Evolutionary conservation across 805 yeast genomes (phyloP).

Genomic region (Candida glaebosa): DNA sequence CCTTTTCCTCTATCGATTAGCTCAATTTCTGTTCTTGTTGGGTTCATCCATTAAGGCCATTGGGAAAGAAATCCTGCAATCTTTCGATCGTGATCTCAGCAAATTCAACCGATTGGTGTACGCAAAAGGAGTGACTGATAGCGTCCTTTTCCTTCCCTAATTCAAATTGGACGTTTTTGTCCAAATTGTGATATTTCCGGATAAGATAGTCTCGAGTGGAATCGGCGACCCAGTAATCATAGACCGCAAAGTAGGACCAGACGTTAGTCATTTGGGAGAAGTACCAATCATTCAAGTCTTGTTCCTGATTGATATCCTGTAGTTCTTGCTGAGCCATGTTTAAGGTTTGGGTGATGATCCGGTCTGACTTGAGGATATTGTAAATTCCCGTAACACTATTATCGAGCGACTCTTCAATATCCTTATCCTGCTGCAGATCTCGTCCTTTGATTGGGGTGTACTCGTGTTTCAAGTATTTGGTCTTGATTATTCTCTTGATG

Average conservation of each 20-base stretch:
- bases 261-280: constrained; percentile 28
- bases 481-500: constrained; percentile 21
- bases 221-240: constrained; percentile 65
- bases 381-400: constrained; percentile 42
- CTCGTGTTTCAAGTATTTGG: constrained; percentile 14
- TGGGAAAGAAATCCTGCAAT: constrained; percentile 5
- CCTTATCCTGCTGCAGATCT: constrained; percentile 5
- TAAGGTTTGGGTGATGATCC: constrained; percentile 52
- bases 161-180: constrained; percentile 27
- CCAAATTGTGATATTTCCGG: constrained; percentile 24
- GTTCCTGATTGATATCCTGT: constrained; percentile 45
- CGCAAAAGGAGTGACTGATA: constrained; percentile 60
- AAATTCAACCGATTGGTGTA: constrained; percentile 50
- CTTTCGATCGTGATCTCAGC: constrained; percentile 36
- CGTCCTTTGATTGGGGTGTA: constrained; percentile 21
- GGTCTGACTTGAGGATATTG: constrained; percentile 37
- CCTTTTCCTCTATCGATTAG: too few relatives aligned
- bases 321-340: constrained; percentile 61
- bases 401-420: constrained; percentile 9
- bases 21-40: too few relatives aligned
- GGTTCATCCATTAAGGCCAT: not conserved
- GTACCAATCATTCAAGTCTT: constrained; percentile 48
- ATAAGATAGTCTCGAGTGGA: constrained; percentile 46
- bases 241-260: constrained; percentile 56
- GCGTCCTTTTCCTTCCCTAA: constrained; percentile 30